Conservation (phyloP, 225 moss, liverwort and hornwort species). For the Marchantia paleacea region DNA sequence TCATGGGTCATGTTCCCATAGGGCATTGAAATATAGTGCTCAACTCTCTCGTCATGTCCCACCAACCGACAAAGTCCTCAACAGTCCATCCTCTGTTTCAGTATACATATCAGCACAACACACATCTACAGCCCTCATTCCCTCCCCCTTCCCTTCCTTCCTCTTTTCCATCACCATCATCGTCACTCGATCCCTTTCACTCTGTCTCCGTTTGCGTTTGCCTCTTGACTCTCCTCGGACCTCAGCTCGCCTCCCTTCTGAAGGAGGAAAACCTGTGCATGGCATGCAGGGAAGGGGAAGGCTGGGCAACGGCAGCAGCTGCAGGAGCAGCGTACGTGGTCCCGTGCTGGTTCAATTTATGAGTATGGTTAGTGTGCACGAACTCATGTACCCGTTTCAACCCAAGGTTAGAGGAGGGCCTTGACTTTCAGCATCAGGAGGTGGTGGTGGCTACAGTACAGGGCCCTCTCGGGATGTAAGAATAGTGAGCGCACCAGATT, state of each 20-base stretch:
- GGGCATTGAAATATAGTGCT: slow-evolving; percentile 4
- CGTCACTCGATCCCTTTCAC: background rate
- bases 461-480: background rate
- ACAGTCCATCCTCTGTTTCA: slow-evolving; percentile 7
- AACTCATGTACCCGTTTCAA: background rate
- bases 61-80: slow-evolving; percentile 21
- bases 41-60: slow-evolving; percentile 19
- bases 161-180: background rate
- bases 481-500: background rate
- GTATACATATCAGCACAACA: no score
- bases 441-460: slow-evolving; percentile 6
- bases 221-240: background rate
- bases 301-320: no score
- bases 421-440: background rate
- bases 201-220: no score
- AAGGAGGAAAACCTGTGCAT: slow-evolving; percentile 3
- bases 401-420: background rate
- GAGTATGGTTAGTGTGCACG: background rate
- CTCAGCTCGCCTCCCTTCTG: background rate
- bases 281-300: no score
- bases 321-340: background rate
- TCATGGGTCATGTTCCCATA: slow-evolving; percentile 23
- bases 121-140: background rate
- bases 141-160: background rate
- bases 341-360: background rate